Base-by-base conservation (phyloP, 2,329 filamentous ascomycete genomes). In the Penicillium aurantiogriseum region DNA sequence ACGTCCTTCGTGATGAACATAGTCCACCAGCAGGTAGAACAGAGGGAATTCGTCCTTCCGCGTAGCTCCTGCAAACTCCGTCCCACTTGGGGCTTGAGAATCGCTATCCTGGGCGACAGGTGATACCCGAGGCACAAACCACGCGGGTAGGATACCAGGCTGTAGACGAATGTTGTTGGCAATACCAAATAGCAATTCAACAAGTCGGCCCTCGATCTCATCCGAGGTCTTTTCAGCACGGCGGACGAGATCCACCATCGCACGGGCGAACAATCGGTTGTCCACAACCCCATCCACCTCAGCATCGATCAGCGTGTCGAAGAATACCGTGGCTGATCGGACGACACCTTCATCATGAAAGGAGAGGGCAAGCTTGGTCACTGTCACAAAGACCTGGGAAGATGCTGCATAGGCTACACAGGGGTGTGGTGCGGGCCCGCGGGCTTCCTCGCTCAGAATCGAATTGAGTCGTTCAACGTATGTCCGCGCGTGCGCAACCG, bases 251-350 rank as follows among this genome's bases (percentile, higher is more conserved):
- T 91, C 91, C 70, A 96, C 94, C 69, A 99, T 76, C 68, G 91
- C 93, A 57, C 88, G 85, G 2, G 94, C 91, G 72, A 99, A 99
- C 54, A 85, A 83, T 33, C 88, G 85, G 69, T 90, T 95, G 70
- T 95, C 90, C 47, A 97, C 85, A 69, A 97, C 95, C 36, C 92
- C 91, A 71, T 97, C 94, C 76, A 97, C 92, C 74, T 97, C 94
- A 73, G 92, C 94, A 76, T 99, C 94, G 68, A 97, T 90, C 62
- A 99, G 83, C 17, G 91, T 92, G 56, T 91, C 91, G 75, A 97
- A 97, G 71, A 97, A 87, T 40, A 88, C 81, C 38, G 96, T 89
- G 27, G 90, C 89, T 69, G 93, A 90, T 63, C 88, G 87, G 65
- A 97, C 88, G 69, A 97, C 88, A 70, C 86, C 88, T 67, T 95